Conservation (phyloP, 768 basidiomycete species). For the Nidularia pulvinata region DNA sequence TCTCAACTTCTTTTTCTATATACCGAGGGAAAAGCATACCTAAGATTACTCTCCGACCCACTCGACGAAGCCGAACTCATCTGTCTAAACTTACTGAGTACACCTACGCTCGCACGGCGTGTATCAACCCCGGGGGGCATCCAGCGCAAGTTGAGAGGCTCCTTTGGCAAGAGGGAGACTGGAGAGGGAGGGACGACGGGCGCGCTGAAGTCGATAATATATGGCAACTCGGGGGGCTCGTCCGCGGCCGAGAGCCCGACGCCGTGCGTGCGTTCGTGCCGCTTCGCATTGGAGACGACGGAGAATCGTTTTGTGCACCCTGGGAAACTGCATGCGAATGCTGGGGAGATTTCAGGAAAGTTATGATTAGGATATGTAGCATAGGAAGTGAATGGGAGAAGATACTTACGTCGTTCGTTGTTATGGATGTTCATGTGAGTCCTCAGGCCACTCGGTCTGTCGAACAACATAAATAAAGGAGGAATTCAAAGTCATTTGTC, state of each 20-base stretch:
- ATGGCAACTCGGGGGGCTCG: background rate
- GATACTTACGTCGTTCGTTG: slow-evolving; percentile 24
- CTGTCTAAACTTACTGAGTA: too few relatives aligned
- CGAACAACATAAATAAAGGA: background rate
- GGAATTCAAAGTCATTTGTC: background rate
- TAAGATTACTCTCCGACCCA: too few relatives aligned
- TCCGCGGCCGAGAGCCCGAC: slow-evolving; percentile 24
- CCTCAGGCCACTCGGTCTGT: slow-evolving; percentile 27
- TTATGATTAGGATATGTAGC: background rate
- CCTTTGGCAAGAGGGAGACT: background rate
- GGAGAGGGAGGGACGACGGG: background rate
- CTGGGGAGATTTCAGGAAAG: slow-evolving; percentile 6
- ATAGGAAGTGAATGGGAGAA: background rate
- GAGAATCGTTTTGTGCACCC: slow-evolving; percentile 57
- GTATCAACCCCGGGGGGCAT: background rate
- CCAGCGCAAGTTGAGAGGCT: background rate
- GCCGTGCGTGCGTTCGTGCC: slow-evolving; percentile 64
- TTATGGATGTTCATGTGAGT: slow-evolving; percentile 34
- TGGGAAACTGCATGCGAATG: slow-evolving; percentile 42
- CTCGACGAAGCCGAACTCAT: too few relatives aligned
- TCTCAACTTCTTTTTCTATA: too few relatives aligned
- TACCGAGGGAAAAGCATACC: too few relatives aligned
- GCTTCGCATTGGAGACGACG: slow-evolving; percentile 65
- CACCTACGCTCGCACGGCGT: background rate
- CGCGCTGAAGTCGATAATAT: background rate